phyloP scores from a whole-genome alignment of 768 basidiomycete genomes.

The Boletales sp. region DNA sequence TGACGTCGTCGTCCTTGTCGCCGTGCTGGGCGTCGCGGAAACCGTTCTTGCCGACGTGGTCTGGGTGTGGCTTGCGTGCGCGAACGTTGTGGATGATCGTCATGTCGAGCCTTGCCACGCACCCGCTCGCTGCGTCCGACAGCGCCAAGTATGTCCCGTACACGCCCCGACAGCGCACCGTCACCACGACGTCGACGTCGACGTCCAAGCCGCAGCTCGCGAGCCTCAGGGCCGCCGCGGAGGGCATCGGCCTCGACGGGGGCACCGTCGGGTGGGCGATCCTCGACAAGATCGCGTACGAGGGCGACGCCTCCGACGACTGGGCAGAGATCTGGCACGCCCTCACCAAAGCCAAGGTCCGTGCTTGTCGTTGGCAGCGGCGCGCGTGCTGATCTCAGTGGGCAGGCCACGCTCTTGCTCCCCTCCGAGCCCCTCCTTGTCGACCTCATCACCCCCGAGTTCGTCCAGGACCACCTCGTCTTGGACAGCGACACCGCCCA shows the following conservation, averaged over 20 bases:
- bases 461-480: constrained; percentile 80
- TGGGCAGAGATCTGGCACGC: constrained; percentile 71
- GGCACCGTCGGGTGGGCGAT: constrained; percentile 73
- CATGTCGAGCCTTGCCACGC: constrained; percentile 39
- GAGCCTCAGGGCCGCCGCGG: constrained; percentile 70
- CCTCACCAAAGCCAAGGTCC: constrained; percentile 64
- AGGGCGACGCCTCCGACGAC: constrained; percentile 48
- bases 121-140: constrained; percentile 45
- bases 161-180: constrained; percentile 62
- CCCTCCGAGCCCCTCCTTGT: constrained; percentile 58
- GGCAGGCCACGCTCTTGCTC: constrained; percentile 65
- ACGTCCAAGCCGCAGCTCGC: constrained; percentile 61
- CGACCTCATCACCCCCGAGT: constrained; percentile 60
- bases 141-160: constrained; percentile 65
- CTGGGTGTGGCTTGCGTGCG: constrained; percentile 16
- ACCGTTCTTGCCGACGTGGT: no score
- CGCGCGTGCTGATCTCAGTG: no score
- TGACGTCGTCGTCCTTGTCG: not conserved
- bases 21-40: no score
- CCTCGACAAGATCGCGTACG: constrained; percentile 62
- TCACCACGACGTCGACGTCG: constrained; percentile 39
- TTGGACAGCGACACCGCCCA: constrained; percentile 33
- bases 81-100: constrained; percentile 48
- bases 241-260: constrained; percentile 61
- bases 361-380: constrained; percentile 13